Evolutionary conservation across 805 yeast species (phyloP), one percentile per base, ranked within the genome.

Genomic region (Candida loeiensis): DNA sequence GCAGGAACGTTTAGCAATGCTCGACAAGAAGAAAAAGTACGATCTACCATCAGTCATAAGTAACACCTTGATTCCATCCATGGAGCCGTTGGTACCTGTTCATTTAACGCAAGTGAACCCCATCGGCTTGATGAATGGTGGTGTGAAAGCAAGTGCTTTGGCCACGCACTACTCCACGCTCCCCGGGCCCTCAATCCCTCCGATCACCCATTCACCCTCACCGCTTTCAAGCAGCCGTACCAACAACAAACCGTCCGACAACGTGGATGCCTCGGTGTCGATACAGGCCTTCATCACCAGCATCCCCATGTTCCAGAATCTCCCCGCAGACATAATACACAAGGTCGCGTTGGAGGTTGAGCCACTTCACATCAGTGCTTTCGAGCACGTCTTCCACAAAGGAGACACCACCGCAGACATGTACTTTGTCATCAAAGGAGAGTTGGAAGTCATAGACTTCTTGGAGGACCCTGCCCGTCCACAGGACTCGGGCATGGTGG

Each of bases 1-100:
- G 3, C 89, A 84, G 52, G 89, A 83, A 55, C 66, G 91, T 37
- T 61, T 84, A 44, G 82, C 84, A 4, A 76, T 81, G 79, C 81
- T 76, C 49, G 86, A 80, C 37, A 79, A 82, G 56, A 69, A 78
- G 51, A 73, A 71, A 45, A 61, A 71, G 41, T 64, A 69, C 37
- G 73, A 72, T 11, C 60, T 68, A 40, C 61, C 55, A 37, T 58
- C 31, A 19, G 45, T 59, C 15, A 52, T 59, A 18, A 45, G 51
- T 12, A 46, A 50, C 13, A 45, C 52, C 4, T 44, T 39, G 22
- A 32, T 24, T 12, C 35, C 25, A 35, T 16, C 34, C 12, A 9
- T 22, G 4, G 35, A 26, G 36, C 28, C 22, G 19, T 14, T n/a
- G 27, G 21, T 25, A 28, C 34, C 32, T 35, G 14, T 32, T 22